Base-by-base conservation (phyloP, 2,329 filamentous ascomycete species). In the Aspergillus aculeatinus region DNA sequence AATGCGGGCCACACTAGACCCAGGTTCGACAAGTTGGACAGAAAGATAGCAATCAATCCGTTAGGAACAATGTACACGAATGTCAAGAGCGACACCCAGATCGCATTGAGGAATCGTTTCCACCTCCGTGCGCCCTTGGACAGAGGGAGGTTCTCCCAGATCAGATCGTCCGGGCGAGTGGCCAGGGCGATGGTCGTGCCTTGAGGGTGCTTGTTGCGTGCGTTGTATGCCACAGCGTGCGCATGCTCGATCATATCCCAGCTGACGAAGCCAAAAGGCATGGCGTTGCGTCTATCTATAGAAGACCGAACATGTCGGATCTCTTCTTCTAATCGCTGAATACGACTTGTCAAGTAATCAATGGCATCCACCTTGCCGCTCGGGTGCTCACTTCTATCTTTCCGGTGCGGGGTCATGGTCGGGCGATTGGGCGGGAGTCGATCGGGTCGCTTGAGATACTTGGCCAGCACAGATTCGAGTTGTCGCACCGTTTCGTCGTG, bases 221-320 rank as follows among this genome's bases (percentile, higher is more conserved):
- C 86, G 10, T 88, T 85, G 76, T 90, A 96, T 11, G 93, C 95
- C 63, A 96, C 92, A 21, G 85, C 86, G 71, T 99, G 95, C 0
- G 95, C 92, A 68, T 96, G 91, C 60, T 88, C 83, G 58, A 99
- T 96, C 48, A 88, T 89, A 48, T 94, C 87, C 78, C 95, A 99
- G 68, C 92, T 97, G 9, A 94, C 93, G 73, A 99, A 99, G 0
- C 95, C 95, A 71, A 93, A 99, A 0, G 91, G 84, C 84, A 96
- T 89, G 16, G 93, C 89, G 72, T 94, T 91, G 53, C 93, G 87
- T 74, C 89, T 92, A 76, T 98, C 94, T 7, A 99, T 87, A 1
- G 87, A 87, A 44, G 87, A 84, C 12, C 95, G 87, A 1, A 93
- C 89, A 63, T 95, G 87, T 71, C 90, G 91, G 76, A 99, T 92